A percentile compares a stretch with the other conserved stretches of the same genome.
phyloP scores from a whole-genome alignment of 208 protist genomes.

The Naegleria fowleri region DNA sequence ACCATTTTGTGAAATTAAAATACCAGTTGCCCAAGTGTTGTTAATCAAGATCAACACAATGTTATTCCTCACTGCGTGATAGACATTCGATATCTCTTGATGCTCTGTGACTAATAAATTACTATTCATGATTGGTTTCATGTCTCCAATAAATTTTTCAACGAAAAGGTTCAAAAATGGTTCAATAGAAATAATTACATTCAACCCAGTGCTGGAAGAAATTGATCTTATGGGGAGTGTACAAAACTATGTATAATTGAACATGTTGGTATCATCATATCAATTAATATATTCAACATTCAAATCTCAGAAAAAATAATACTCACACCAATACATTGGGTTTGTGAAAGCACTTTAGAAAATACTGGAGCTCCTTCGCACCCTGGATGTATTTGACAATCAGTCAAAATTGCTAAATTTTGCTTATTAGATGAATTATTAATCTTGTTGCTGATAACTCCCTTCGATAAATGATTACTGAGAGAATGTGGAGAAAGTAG shows the following conservation, averaged over 20 bases:
- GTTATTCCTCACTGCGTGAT: not conserved
- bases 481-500: not conserved
- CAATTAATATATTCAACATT: no score
- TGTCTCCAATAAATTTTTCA: not conserved
- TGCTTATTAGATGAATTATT: not conserved
- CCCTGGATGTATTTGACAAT: not conserved
- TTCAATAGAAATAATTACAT: not conserved
- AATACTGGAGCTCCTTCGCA: slow-evolving; percentile 15
- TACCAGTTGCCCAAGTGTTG: slow-evolving; percentile 15
- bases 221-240: not conserved
- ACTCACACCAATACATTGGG: not conserved
- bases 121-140: not conserved
- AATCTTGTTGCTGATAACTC: slow-evolving; percentile 12
- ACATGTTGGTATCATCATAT: not conserved
- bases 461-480: not conserved
- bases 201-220: not conserved
- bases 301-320: no score
- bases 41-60: not conserved
- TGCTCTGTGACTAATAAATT: not conserved
- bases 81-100: not conserved
- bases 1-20: not conserved
- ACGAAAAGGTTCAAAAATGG: not conserved
- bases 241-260: not conserved
- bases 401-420: not conserved
- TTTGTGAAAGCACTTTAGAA: not conserved